Conservation (phyloP, 2,329 filamentous ascomycete species). For the Neonectria coccinea region DNA sequence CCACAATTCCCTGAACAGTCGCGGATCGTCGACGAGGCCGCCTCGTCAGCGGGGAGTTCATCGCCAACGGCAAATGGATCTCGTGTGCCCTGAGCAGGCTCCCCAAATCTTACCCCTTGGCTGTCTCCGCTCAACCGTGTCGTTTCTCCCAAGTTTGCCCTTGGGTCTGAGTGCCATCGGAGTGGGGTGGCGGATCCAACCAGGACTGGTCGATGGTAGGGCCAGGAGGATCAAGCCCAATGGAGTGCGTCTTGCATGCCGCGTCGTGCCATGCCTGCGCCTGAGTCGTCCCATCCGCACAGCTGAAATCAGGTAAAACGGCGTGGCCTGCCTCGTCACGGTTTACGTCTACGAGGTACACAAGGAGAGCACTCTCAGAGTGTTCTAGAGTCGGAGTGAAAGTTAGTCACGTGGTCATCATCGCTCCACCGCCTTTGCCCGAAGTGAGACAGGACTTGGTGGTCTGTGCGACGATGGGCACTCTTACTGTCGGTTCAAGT, state of each 20-base stretch:
- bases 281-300: conserved; percentile 15
- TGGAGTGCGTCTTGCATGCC: conserved; percentile 15
- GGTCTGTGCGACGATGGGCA: not conserved
- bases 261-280: conserved; percentile 20
- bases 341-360: conserved; percentile 1
- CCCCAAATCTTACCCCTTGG: conserved; percentile 10
- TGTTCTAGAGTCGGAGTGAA: not conserved
- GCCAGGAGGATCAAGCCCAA: conserved; percentile 16
- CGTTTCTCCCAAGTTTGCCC: conserved; percentile 14
- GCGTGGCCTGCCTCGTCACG: conserved; percentile 20
- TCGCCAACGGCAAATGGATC: conserved; percentile 12
- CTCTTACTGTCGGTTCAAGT: not conserved
- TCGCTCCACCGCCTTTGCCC: not conserved
- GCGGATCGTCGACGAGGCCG: conserved; percentile 8
- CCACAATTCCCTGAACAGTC: conserved; percentile 30
- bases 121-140: conserved; percentile 13
- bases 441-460: not conserved
- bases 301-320: conserved; percentile 6
- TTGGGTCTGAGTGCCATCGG: conserved; percentile 8
- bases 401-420: not conserved
- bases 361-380: not conserved
- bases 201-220: conserved; percentile 3
- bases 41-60: conserved; percentile 25
- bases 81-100: conserved; percentile 5
- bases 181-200: conserved; percentile 16